Evolutionary conservation across 2,329 filamentous ascomycete species (phyloP).

Genomic region (Pseudogymnoascus pannorum): DNA sequence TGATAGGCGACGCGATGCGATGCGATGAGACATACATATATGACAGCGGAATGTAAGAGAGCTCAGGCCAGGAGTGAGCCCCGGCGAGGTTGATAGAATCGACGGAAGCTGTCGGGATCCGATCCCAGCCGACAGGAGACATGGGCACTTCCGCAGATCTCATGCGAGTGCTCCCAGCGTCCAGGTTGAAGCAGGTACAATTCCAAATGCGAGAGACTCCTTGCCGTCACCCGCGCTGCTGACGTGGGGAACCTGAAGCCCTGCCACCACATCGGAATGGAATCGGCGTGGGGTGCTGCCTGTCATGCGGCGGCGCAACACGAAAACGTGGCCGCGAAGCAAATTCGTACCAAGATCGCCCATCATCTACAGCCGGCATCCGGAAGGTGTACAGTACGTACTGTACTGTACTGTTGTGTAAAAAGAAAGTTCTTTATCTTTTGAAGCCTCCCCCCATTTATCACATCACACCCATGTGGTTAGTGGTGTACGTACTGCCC

Average conservation of each 20-base stretch:
- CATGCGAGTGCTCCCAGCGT: background rate
- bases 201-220: background rate
- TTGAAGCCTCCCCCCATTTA: background rate
- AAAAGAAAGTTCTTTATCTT: slow-evolving; percentile 4
- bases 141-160: background rate
- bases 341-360: background rate
- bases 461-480: background rate
- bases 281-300: background rate
- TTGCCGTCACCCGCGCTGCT: background rate
- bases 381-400: background rate
- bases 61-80: background rate
- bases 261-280: background rate
- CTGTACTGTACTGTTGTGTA: too few relatives aligned
- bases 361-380: background rate
- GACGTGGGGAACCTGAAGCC: background rate
- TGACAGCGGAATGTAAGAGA: background rate
- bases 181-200: background rate
- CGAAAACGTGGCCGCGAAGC: background rate
- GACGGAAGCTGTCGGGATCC: background rate
- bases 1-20: background rate
- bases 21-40: background rate
- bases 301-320: background rate
- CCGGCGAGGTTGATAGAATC: background rate
- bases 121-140: background rate
- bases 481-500: background rate